Conservation (phyloP, 805 yeast genomes). For the Hanseniaspora taiwanica region DNA sequence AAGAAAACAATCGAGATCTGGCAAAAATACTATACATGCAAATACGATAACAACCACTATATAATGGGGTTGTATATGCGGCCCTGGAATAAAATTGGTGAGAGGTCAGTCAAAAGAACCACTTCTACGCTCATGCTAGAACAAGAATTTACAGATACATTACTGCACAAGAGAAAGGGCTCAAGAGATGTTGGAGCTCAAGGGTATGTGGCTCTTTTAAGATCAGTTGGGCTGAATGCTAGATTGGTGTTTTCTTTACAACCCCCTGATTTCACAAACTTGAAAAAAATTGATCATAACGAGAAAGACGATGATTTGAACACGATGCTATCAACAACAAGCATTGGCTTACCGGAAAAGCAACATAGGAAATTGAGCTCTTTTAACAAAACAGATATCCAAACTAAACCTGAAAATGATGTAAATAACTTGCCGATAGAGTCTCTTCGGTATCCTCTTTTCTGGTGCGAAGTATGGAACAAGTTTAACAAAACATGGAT, state of each 20-base stretch:
- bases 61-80: slow-evolving; percentile 27
- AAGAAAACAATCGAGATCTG: slow-evolving; percentile 53
- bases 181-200: slow-evolving; percentile 72
- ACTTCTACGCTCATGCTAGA: slow-evolving; percentile 22
- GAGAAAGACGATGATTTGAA: neutral
- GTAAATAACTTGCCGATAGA: neutral
- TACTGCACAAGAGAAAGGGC: slow-evolving; percentile 39
- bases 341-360: neutral
- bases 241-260: slow-evolving; percentile 75
- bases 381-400: neutral
- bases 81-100: slow-evolving; percentile 34
- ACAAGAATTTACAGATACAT: slow-evolving; percentile 29
- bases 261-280: slow-evolving; percentile 69
- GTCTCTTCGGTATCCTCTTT: slow-evolving; percentile 44
- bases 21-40: slow-evolving; percentile 39
- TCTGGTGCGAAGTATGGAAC: slow-evolving; percentile 95
- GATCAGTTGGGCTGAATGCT: slow-evolving; percentile 60
- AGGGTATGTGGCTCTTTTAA: slow-evolving; percentile 66
- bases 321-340: slow-evolving; percentile 3
- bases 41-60: slow-evolving; percentile 17
- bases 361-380: neutral
- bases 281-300: slow-evolving; percentile 10
- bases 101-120: slow-evolving; percentile 12
- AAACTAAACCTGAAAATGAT: slow-evolving; percentile 1
- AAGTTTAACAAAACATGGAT: slow-evolving; percentile 58